phyloP scores from a whole-genome alignment of 1,284 basidiomycete genomes.

The Fomitopsis pinicola region DNA sequence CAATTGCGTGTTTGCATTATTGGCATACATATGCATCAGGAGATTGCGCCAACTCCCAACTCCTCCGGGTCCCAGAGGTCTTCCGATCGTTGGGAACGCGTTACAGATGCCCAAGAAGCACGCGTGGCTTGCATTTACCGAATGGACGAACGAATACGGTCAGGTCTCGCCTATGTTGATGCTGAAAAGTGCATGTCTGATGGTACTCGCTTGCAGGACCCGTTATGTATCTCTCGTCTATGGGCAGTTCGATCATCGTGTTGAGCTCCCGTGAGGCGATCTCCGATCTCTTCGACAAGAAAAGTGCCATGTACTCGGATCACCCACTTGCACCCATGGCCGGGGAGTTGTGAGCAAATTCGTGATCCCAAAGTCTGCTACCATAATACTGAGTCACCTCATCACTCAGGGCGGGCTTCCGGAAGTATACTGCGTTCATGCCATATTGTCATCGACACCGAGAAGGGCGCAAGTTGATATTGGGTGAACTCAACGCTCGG shows the following conservation, averaged over 20 bases:
- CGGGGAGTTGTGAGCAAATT: slow-evolving; percentile 2
- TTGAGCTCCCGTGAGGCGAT: slow-evolving; percentile 8
- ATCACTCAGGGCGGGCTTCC: neutral
- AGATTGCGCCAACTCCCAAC: neutral
- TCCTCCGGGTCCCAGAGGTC: neutral
- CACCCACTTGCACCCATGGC: slow-evolving; percentile 9
- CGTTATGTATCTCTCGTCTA: slow-evolving; percentile 4
- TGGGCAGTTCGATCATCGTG: slow-evolving; percentile 1
- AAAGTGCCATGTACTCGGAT: slow-evolving; percentile 12
- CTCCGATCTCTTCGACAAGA: slow-evolving; percentile 14
- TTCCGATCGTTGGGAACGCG: neutral
- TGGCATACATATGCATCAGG: no score
- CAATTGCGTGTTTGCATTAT: no score
- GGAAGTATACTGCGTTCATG: neutral
- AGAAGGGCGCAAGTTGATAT: slow-evolving; percentile 4
- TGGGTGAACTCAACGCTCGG: neutral
- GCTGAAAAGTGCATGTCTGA: neutral
- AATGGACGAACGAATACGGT: slow-evolving; percentile 5
- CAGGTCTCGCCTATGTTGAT: neutral
- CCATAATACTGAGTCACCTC: neutral
- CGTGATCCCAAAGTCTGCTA: neutral
- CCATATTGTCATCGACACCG: neutral
- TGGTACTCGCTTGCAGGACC: neutral
- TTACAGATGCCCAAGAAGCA: neutral
- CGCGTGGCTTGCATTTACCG: neutral